These are phyloP conservation scores for Pseudovirgaria hyperparasitica DNA, from an alignment of 2,329 filamentous ascomycete species.

Conservation along the genomic window DNA sequence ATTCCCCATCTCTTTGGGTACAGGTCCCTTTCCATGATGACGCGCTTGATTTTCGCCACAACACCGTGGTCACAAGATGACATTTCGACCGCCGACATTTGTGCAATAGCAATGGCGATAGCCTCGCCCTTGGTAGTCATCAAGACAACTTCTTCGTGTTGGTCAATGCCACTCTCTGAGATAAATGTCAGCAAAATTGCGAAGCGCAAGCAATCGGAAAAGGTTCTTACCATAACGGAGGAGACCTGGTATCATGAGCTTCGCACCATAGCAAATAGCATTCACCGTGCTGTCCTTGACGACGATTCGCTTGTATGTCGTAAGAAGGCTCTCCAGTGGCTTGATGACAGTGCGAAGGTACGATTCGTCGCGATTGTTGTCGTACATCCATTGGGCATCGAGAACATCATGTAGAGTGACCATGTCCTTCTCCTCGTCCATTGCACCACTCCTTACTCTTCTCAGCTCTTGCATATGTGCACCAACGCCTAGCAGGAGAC, in stretches of 20 bases:
- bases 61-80: slow-evolving; percentile 95
- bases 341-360: slow-evolving; percentile 85
- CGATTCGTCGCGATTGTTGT: slow-evolving; percentile 90
- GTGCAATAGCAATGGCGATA: slow-evolving; percentile 87
- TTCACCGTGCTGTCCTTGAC: slow-evolving; percentile 97
- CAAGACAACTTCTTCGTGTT: slow-evolving; percentile 90
- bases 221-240: slow-evolving; percentile 64
- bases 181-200: slow-evolving; percentile 8
- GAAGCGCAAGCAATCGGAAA: neutral
- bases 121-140: slow-evolving; percentile 99
- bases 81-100: slow-evolving; percentile 97
- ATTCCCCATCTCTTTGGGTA: slow-evolving; percentile 96
- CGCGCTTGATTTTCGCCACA: slow-evolving; percentile 97
- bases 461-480: slow-evolving; percentile 98
- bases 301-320: slow-evolving; percentile 89
- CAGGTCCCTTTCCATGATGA: slow-evolving; percentile 98
- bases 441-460: slow-evolving; percentile 84
- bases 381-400: slow-evolving; percentile 90
- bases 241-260: slow-evolving; percentile 96
- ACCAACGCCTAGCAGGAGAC: slow-evolving; percentile 65
- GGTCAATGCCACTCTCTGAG: slow-evolving; percentile 74
- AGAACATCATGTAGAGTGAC: slow-evolving; percentile 92
- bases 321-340: slow-evolving; percentile 83
- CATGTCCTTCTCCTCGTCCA: slow-evolving; percentile 80
- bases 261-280: slow-evolving; percentile 95